Evolutionary conservation across 495 filamentous ascomycete species (phyloP).

Genomic region (Ascobolus immersus): DNA sequence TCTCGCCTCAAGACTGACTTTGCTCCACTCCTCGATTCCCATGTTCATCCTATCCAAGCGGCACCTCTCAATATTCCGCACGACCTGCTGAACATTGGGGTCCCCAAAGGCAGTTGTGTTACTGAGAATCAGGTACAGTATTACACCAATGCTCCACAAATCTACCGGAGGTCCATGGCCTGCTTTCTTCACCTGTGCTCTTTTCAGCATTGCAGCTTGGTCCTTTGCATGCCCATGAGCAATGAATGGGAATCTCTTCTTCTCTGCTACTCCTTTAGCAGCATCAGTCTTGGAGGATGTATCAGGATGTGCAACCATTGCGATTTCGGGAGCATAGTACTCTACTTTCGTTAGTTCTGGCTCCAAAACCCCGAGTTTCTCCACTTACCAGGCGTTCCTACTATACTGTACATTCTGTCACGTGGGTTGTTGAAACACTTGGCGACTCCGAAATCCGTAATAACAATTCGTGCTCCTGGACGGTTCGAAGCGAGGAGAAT

Average conservation of each 20-base stretch:
- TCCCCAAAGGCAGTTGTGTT: too few relatives aligned
- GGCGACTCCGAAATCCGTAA: slow-evolving; percentile 41
- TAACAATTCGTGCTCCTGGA: slow-evolving; percentile 24
- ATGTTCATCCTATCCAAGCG: too few relatives aligned
- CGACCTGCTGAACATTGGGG: too few relatives aligned
- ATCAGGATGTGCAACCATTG: not conserved
- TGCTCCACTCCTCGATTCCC: too few relatives aligned
- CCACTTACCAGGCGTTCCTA: slow-evolving; percentile 23
- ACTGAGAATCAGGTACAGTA: slow-evolving; percentile 27
- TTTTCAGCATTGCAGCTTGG: too few relatives aligned
- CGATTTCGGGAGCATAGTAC: not conserved
- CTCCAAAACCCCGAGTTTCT: not conserved
- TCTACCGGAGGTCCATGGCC: slow-evolving; percentile 41
- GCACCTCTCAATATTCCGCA: too few relatives aligned
- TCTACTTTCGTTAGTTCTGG: not conserved
- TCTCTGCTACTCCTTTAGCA: not conserved
- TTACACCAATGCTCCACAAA: slow-evolving; percentile 35
- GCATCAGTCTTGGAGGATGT: not conserved
- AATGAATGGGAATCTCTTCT: slow-evolving; percentile 5
- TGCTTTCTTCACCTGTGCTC: not conserved
- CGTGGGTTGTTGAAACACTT: slow-evolving; percentile 9
- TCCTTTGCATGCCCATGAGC: too few relatives aligned
- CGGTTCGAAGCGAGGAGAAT: slow-evolving; percentile 29
- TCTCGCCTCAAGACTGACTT: too few relatives aligned
- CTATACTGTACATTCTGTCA: slow-evolving; percentile 24